Evolutionary conservation across 1,139 yeast species (phyloP), one percentile per base, ranked within the genome.

Genomic region (Magnusiomyces tetraspermus): DNA sequence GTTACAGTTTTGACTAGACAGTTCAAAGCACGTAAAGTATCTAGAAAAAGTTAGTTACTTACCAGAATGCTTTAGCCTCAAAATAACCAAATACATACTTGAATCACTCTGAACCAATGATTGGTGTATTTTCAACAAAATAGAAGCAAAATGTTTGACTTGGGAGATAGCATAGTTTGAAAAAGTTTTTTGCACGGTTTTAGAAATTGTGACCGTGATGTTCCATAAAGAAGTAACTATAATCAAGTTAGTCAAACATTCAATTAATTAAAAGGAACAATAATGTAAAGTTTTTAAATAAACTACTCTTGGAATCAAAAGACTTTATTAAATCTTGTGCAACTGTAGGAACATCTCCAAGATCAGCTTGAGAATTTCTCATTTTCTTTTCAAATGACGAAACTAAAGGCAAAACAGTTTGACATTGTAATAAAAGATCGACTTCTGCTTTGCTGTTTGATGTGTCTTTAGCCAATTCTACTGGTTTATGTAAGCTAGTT

Each of bases 371-470:
- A n/a, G 23, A 22, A 22, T 23, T n/a, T 11, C 44, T 46, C n/a
- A 52, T 41, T 38, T 51, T 44, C 37, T 50, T 54, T 43, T 54
- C 57, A 42, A 52, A 54, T 1, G 57, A 54, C 5, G 28, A 48
- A 4, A 54, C 55, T 33, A 54, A 41, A 13, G 57, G 57, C 2
- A 54, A 49, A 2, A 48, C 48, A 8, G 53, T 54, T 37, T 54
- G 50, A 45, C 57, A 54, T 37, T 54, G 57, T 11, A 46, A 17
- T 15, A 46, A 23, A 6, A 46, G 11, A 36, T 46, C 49, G 6
- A 19, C 26, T 46, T 21, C 10, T 3, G 21, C 17, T 31, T 23
- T 33, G 10, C n/a, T 33, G 10, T 33, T 33, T 33, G 17, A 13
- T 17, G 42, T 10, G 19, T 10, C 40, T 36, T 36, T 36, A 10